Percentiles rank a stretch among this genome's conserved stretches.
Evolutionary conservation across 306 rosid species (phyloP).

Genomic region (Lathyrus sativus): DNA sequence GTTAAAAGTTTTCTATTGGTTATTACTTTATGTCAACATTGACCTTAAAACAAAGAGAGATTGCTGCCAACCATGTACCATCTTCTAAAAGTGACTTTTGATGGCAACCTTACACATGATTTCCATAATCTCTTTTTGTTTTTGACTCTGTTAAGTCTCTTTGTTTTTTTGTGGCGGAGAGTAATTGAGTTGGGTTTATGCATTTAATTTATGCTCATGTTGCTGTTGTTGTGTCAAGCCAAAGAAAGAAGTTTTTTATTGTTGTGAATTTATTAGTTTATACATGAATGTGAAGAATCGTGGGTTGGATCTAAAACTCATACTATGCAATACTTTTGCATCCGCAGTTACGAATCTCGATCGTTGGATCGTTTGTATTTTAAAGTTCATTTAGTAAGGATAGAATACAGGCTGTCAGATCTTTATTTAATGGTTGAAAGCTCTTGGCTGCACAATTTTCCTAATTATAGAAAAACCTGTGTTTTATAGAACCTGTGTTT

Average conservation of each 20-base stretch:
- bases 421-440: background rate
- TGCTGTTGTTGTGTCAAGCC: conserved; percentile 41
- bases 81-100: conserved; percentile 24
- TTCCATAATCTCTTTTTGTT: background rate
- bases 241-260: conserved; percentile 6
- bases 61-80: conserved; percentile 27
- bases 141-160: background rate
- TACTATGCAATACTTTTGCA: background rate
- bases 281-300: conserved; percentile 41
- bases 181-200: conserved; percentile 34
- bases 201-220: conserved; percentile 22
- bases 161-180: conserved; percentile 27
- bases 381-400: background rate
- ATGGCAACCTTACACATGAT: conserved; percentile 23
- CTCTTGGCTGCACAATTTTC: background rate
- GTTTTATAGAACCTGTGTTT: background rate
- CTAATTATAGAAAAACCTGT: background rate
- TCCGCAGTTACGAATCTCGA: background rate
- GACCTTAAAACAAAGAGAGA: conserved; percentile 22
- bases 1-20: conserved; percentile 25
- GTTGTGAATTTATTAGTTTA: conserved; percentile 1
- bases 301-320: conserved; percentile 42
- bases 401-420: background rate
- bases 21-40: conserved; percentile 18
- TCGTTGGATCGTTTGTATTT: background rate